Percentiles rank a stretch among this genome's conserved stretches.
Conservation (phyloP, 148 eudicot genomes). For the Amaranthus cruentus region DNA sequence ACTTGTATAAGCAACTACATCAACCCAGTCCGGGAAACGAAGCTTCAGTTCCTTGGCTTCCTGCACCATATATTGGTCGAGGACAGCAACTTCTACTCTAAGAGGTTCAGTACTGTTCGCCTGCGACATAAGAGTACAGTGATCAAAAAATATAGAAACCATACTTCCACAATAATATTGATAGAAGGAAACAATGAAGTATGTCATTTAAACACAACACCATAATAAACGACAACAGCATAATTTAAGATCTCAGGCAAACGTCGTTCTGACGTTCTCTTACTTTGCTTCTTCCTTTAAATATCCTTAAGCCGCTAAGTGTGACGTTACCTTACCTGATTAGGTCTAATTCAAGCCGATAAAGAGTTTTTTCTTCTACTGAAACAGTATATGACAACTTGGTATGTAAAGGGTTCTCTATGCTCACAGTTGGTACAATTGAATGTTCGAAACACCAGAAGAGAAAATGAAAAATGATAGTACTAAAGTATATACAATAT, state of each 20-base stretch:
- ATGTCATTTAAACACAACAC: no score
- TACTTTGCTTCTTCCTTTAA: no score
- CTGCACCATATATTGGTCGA: conserved; percentile 68
- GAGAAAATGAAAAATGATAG: not conserved
- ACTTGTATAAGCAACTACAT: conserved; percentile 63
- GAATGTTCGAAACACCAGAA: not conserved
- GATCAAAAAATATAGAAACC: not conserved
- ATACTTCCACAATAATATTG: not conserved
- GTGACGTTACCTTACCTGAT: not conserved
- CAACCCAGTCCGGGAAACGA: conserved; percentile 83
- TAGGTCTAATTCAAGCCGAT: not conserved
- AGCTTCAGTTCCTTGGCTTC: conserved; percentile 47
- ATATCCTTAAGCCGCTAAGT: no score
- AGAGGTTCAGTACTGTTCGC: conserved; percentile 64
- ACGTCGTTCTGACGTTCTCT: not conserved
- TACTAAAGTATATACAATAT: not conserved
- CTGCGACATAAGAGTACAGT: conserved; percentile 32
- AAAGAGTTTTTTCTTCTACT: not conserved
- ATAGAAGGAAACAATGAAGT: no score
- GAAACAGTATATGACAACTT: not conserved
- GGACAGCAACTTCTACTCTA: conserved; percentile 68
- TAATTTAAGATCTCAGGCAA: not conserved
- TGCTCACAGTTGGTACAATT: not conserved
- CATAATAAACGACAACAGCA: not conserved
- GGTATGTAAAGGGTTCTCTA: not conserved